Percentiles rank a stretch among this genome's conserved stretches.
These are phyloP conservation scores for Gleditsia sinensis DNA, from an alignment of 306 rosid species.

Conservation along the genomic window DNA sequence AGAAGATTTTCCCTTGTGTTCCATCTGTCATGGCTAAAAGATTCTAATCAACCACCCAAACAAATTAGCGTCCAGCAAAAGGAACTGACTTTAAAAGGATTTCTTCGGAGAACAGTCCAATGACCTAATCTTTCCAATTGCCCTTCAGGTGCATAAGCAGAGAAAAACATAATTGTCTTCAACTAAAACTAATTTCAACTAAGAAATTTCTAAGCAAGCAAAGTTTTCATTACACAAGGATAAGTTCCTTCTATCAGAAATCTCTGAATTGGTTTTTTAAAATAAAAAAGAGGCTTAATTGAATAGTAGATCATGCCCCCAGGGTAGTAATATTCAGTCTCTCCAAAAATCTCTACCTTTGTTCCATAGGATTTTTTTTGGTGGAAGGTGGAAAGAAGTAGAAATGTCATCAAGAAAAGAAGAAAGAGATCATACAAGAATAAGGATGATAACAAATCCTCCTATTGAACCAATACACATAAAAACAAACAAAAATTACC, in stretches of 20 bases:
- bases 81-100: conserved; percentile 3
- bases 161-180: background rate
- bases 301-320: background rate
- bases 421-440: background rate
- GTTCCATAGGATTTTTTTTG: background rate
- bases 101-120: background rate
- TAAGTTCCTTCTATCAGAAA: background rate
- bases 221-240: conserved; percentile 7
- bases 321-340: background rate
- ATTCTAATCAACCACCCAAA: background rate
- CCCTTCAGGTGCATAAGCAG: conserved; percentile 1
- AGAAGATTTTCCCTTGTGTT: background rate
- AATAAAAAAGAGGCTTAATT: background rate
- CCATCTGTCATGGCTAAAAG: background rate
- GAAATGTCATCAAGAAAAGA: background rate
- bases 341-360: background rate
- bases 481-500: background rate
- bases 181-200: conserved; percentile 7
- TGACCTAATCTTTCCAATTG: background rate
- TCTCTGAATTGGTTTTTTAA: background rate
- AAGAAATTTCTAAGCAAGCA: conserved; percentile 1
- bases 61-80: background rate
- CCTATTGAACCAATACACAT: too few relatives aligned
- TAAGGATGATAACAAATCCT: conserved; percentile 5
- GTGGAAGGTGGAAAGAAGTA: background rate